A percentile compares a stretch with the other conserved stretches of the same genome.
These are phyloP conservation scores for Mollisia scopiformis DNA, from an alignment of 2,329 filamentous ascomycete genomes.

Conservation along the genomic window DNA sequence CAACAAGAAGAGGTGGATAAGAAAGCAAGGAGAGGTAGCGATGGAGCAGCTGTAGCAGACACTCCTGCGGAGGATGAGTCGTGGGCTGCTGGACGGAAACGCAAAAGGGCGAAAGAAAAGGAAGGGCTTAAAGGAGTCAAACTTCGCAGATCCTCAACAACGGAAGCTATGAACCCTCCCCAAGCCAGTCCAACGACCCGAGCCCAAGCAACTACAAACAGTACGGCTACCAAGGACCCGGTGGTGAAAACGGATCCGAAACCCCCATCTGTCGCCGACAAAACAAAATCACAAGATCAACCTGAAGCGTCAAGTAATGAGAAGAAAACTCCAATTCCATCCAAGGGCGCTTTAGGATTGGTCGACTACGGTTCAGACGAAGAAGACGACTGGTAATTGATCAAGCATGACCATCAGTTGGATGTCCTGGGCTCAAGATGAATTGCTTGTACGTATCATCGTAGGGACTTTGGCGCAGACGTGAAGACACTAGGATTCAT, in stretches of 20 bases:
- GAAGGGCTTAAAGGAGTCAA: constrained; percentile 39
- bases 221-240: not conserved
- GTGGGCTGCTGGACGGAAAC: constrained; percentile 43
- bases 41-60: constrained; percentile 20
- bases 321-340: constrained; percentile 23
- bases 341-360: constrained; percentile 41
- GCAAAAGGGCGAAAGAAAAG: constrained; percentile 43
- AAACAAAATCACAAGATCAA: not conserved
- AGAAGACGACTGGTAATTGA: constrained; percentile 45
- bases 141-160: constrained; percentile 33
- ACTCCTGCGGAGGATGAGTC: constrained; percentile 34
- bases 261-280: not conserved
- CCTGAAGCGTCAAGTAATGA: not conserved
- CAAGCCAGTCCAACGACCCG: constrained; percentile 2
- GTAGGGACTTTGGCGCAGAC: too few species aligned
- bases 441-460: too few species aligned
- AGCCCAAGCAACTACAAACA: not conserved
- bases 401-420: too few species aligned
- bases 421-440: too few species aligned
- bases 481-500: too few species aligned
- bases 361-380: constrained; percentile 61
- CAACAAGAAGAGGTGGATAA: constrained; percentile 46
- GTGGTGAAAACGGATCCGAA: constrained; percentile 2
- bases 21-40: constrained; percentile 30
- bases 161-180: constrained; percentile 6